Percentiles rank a stretch among this genome's conserved stretches.
Evolutionary conservation across 2,329 filamentous ascomycete genomes (phyloP).

Genomic region (Epichloe coenophiala): DNA sequence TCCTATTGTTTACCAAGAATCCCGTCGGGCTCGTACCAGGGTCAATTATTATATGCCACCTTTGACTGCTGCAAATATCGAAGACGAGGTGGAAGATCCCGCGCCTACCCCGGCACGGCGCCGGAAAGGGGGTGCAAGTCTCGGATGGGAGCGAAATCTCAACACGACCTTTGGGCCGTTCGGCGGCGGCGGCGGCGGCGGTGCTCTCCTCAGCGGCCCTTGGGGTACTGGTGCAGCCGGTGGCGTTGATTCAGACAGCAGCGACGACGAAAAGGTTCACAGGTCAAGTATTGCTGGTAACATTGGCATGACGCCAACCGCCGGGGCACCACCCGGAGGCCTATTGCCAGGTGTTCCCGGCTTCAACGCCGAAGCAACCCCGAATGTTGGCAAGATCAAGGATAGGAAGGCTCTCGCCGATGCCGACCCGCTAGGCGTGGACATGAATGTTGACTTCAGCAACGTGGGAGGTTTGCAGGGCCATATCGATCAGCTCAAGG

Average conservation of each 20-base stretch:
- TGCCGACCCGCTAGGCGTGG: conserved; percentile 86
- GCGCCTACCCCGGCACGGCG: conserved; percentile 58
- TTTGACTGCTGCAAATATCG: conserved; percentile 46
- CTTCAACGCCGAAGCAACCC: conserved; percentile 37
- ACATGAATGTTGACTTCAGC: conserved; percentile 84
- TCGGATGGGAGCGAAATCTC: conserved; percentile 62
- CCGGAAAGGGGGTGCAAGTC: conserved; percentile 44
- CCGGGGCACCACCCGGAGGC: conserved; percentile 29
- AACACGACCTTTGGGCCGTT: conserved; percentile 91
- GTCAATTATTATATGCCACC: conserved; percentile 82
- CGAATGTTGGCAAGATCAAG: conserved; percentile 86
- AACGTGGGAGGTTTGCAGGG: conserved; percentile 85
- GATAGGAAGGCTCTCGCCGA: conserved; percentile 86
- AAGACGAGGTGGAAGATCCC: conserved; percentile 57
- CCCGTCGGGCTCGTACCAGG: conserved; percentile 38
- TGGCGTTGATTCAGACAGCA: conserved; percentile 86
- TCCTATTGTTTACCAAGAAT: conserved; percentile 46
- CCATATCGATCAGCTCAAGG: conserved; percentile 93
- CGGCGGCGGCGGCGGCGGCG: conserved; percentile 64
- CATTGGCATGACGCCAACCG: conserved; percentile 46
- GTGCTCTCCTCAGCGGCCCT: conserved; percentile 59
- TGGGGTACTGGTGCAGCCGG: conserved; percentile 62
- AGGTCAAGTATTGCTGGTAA: conserved; percentile 44
- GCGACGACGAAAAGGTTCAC: conserved; percentile 75
- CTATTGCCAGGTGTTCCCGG: conserved; percentile 28